phyloP scores from a whole-genome alignment of 2,329 filamentous ascomycete genomes.

The Xylaria digitata region DNA sequence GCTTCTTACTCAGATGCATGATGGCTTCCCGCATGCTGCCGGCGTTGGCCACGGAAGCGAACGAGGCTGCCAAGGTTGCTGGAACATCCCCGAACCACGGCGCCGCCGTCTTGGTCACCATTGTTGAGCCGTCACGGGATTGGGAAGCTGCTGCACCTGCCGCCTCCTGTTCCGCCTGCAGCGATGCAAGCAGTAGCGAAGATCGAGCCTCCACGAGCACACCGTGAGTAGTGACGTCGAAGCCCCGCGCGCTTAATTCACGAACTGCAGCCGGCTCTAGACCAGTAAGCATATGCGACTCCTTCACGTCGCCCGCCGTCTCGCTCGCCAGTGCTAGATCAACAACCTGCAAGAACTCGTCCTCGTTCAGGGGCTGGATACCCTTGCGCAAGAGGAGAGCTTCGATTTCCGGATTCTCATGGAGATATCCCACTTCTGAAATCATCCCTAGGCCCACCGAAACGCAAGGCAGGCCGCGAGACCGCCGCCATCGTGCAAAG shows the following conservation, averaged over 20 bases:
- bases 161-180: too few relatives aligned
- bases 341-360: conserved; percentile 44
- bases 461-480: conserved; percentile 41
- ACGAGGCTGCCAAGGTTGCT: too few relatives aligned
- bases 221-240: conserved; percentile 17
- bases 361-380: conserved; percentile 38
- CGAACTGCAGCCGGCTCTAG: conserved; percentile 35
- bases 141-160: too few relatives aligned
- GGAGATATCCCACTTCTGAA: conserved; percentile 50
- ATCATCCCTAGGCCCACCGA: conserved; percentile 50
- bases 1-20: not conserved
- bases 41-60: too few relatives aligned
- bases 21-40: conserved; percentile 12
- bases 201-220: not conserved
- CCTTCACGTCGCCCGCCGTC: too few relatives aligned
- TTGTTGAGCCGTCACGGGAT: too few relatives aligned
- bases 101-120: too few relatives aligned
- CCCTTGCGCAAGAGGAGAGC: conserved; percentile 36
- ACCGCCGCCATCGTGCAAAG: conserved; percentile 44
- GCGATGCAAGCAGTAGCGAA: too few relatives aligned
- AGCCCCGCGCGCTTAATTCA: conserved; percentile 39
- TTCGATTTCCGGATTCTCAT: conserved; percentile 46
- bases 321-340: conserved; percentile 41
- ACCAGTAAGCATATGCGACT: conserved; percentile 42
- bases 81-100: too few relatives aligned